A percentile compares a stretch with the other conserved stretches of the same genome.
Evolutionary conservation across 2,329 filamentous ascomycete genomes (phyloP).

Genomic region (Penicillium sclerotiorum): DNA sequence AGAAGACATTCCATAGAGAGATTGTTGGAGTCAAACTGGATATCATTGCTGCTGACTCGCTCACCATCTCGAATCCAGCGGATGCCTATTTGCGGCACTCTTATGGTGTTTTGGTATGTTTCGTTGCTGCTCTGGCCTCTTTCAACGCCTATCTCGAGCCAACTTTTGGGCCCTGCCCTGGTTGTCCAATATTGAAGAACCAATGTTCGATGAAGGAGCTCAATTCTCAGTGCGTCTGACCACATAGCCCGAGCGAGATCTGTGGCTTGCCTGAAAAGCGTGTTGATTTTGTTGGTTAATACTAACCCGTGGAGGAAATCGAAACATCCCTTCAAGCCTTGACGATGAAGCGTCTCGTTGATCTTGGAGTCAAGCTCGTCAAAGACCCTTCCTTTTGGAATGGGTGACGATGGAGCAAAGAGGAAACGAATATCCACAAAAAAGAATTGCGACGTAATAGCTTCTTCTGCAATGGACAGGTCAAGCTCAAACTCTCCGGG

Average conservation of each 20-base stretch:
- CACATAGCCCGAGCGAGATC: constrained; percentile 71
- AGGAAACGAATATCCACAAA: constrained; percentile 89
- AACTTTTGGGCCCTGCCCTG: constrained; percentile 74
- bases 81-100: constrained; percentile 41
- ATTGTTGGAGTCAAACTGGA: constrained; percentile 66
- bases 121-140: constrained; percentile 24
- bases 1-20: constrained; percentile 77
- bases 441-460: constrained; percentile 81
- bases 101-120: constrained; percentile 8
- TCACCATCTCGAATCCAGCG: constrained; percentile 86
- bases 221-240: constrained; percentile 75
- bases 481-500: constrained; percentile 88
- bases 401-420: constrained; percentile 70
- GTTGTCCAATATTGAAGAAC: constrained; percentile 89
- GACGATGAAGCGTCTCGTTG: constrained; percentile 69
- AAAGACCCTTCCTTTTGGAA: constrained; percentile 65
- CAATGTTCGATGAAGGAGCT: constrained; percentile 77
- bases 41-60: constrained; percentile 68
- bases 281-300: constrained; percentile 85
- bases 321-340: constrained; percentile 79
- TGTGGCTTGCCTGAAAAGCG: constrained; percentile 75
- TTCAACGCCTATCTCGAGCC: constrained; percentile 81
- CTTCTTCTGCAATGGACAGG: constrained; percentile 84
- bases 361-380: constrained; percentile 69
- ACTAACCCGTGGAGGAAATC: constrained; percentile 84